Evolutionary conservation across 1,139 yeast species (phyloP).

Genomic region (Taiozyma sp.): DNA sequence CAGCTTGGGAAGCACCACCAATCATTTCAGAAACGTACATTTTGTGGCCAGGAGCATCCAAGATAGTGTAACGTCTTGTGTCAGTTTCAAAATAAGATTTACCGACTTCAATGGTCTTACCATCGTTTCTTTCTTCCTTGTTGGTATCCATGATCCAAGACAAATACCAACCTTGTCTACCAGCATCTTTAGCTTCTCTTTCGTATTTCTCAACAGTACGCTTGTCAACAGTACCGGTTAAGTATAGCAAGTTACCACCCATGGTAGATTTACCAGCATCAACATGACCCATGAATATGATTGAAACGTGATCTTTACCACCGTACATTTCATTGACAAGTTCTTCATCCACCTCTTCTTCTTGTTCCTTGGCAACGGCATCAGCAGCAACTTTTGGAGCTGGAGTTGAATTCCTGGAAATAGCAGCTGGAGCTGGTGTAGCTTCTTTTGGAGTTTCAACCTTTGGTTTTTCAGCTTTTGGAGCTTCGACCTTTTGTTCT

Average conservation of each 20-base stretch:
- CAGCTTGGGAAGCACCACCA: conserved; percentile 99
- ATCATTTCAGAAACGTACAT: conserved; percentile 98
- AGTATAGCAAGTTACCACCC: conserved; percentile 94
- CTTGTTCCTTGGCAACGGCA: conserved; percentile 65
- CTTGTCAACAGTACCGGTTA: conserved; percentile 97
- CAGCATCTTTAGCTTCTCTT: conserved; percentile 98
- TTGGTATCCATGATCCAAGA: conserved; percentile 99
- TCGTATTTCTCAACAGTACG: conserved; percentile 99
- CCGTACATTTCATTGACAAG: conserved; percentile 91
- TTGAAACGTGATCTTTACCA: conserved; percentile 93
- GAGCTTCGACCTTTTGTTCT: conserved; percentile 15
- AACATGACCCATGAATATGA: conserved; percentile 98
- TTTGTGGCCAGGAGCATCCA: conserved; percentile 99
- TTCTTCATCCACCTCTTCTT: conserved; percentile 82
- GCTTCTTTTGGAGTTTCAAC: conserved; percentile 8
- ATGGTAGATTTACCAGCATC: conserved; percentile 99
- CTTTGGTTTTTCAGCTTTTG: conserved; percentile 15
- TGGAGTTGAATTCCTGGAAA: conserved; percentile 10
- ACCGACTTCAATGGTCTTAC: conserved; percentile 98
- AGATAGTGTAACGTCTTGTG: conserved; percentile 92
- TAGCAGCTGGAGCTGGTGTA: conserved; percentile 2
- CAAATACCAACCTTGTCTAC: conserved; percentile 99
- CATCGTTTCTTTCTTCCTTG: conserved; percentile 97
- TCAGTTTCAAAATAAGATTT: conserved; percentile 97
- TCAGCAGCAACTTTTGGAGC: conserved; percentile 25